Evolutionary conservation across 1,139 yeast species (phyloP).

Genomic region (Yamadazyma siamensis): DNA sequence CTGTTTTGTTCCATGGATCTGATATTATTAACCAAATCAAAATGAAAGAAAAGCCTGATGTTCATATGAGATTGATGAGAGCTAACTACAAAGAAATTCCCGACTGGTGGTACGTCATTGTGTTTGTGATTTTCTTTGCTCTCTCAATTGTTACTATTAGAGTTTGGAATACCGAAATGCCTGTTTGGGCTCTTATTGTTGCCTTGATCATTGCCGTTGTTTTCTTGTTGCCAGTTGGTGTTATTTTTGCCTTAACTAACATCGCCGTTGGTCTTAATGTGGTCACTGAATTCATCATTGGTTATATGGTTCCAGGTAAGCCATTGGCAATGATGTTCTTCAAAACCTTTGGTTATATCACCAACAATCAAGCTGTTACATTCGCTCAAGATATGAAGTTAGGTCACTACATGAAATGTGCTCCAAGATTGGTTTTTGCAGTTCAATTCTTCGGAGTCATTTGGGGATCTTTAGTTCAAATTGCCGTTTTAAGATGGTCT

Average conservation of each 20-base stretch:
- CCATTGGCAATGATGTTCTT: constrained; percentile 48
- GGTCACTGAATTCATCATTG: constrained; percentile 43
- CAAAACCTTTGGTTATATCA: constrained; percentile 47
- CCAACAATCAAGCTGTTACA: constrained; percentile 53
- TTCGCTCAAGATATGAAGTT: constrained; percentile 53
- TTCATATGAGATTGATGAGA: constrained; percentile 61
- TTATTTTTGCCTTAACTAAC: constrained; percentile 41
- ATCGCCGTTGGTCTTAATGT: constrained; percentile 46
- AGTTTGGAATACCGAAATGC: constrained; percentile 45
- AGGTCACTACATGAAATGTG: constrained; percentile 52
- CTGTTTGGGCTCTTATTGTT: constrained; percentile 35
- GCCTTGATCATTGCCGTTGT: constrained; percentile 40
- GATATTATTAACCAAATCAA: constrained; percentile 47
- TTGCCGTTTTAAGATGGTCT: constrained; percentile 46
- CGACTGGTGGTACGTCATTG: constrained; percentile 59
- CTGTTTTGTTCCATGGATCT: constrained; percentile 52
- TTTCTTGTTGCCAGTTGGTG: constrained; percentile 42
- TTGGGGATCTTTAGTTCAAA: constrained; percentile 44
- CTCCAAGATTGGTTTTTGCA: constrained; percentile 41
- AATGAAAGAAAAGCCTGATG: constrained; percentile 32
- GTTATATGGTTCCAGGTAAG: constrained; percentile 48
- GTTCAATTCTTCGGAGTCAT: constrained; percentile 46
- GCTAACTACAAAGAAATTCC: constrained; percentile 60
- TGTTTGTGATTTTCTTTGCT: constrained; percentile 42
- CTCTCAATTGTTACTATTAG: constrained; percentile 36